Evolutionary conservation across 306 rosid genomes (phyloP).

Genomic region (Vigna unguiculata): DNA sequence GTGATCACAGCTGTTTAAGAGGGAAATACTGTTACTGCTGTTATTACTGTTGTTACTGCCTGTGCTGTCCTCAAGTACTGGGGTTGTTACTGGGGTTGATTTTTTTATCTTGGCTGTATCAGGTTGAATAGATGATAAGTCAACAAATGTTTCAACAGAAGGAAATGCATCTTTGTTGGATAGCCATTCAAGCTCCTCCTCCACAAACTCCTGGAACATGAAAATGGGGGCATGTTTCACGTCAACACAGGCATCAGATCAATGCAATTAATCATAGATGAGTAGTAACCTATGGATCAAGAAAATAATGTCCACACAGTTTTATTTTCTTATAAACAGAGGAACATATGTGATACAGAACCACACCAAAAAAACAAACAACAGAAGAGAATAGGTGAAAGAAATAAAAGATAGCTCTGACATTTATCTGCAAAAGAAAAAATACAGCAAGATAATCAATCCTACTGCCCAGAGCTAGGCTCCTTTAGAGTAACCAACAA

Average conservation of each 20-base stretch:
- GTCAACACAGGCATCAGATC: constrained; percentile 32
- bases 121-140: constrained; percentile 49
- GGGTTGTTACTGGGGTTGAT: constrained; percentile 54
- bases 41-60: constrained; percentile 58
- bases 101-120: constrained; percentile 47
- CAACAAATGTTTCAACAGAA: constrained; percentile 64
- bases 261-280: constrained; percentile 8
- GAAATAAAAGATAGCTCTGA: no score
- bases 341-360: neutral
- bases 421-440: no score
- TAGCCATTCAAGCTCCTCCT: constrained; percentile 90
- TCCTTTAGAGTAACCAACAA: no score
- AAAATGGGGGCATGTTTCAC: neutral
- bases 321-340: constrained; percentile 1
- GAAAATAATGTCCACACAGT: neutral
- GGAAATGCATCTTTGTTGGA: constrained; percentile 88
- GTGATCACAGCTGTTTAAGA: constrained; percentile 60
- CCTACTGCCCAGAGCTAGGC: no score
- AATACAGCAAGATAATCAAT: no score
- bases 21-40: constrained; percentile 47
- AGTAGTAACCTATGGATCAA: constrained; percentile 15
- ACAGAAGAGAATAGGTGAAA: no score
- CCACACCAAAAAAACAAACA: no score
- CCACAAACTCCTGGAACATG: constrained; percentile 58
- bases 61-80: constrained; percentile 59